Base-by-base conservation (phyloP, 441 rosid genomes). In the Manihot esculenta region DNA sequence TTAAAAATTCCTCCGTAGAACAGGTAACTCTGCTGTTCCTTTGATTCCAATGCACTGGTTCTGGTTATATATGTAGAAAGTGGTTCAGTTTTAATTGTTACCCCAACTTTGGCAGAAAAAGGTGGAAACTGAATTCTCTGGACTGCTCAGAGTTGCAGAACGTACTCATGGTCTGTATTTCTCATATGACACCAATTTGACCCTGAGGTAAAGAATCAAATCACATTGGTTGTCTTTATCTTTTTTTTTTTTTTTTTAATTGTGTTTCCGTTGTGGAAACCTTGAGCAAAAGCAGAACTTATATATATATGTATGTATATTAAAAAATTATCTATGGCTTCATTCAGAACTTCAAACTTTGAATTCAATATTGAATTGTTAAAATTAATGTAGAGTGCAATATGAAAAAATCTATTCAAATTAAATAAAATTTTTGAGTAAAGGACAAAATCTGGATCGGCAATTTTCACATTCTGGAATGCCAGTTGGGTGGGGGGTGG, bases 101-200 rank as follows among this genome's bases (percentile, higher is more conserved):
- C 55, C 23, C 23, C 10, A 17, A 41, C 42, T 59, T 59, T 71
- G 77, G 79, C 89, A 89, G 96, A 88, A 82, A 81, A 89, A 80
- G 78, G 51, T 74, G 77, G 93, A 88, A 85, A 71, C 77, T 6
- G 89, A 88, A 71, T 89, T 88, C 76, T 80, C 85, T 35, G 70
- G 62, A 23, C 83, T 89, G 76, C 88, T 89, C 27, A 79, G 55
- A 42, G 59, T 83, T 61, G 89, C 91, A 6, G 96, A 92, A 79
- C 75, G 57, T 77, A 90, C 94, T 71, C 61, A 78, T 58, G 99
- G 98, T 78, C 89, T 96, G 64, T 90, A 75, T 77, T 93, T 93
- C 83, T 93, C 99, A n/a, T 96, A 96, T 72, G 90, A 93, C 64
- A 74, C 88, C 76, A 96, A 96, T 82, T 80, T 96, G 77, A 96